A percentile compares a stretch with the other conserved stretches of the same genome.
Conservation (phyloP, 371 early-diverging fungal species). For the Nematocida sp. region DNA sequence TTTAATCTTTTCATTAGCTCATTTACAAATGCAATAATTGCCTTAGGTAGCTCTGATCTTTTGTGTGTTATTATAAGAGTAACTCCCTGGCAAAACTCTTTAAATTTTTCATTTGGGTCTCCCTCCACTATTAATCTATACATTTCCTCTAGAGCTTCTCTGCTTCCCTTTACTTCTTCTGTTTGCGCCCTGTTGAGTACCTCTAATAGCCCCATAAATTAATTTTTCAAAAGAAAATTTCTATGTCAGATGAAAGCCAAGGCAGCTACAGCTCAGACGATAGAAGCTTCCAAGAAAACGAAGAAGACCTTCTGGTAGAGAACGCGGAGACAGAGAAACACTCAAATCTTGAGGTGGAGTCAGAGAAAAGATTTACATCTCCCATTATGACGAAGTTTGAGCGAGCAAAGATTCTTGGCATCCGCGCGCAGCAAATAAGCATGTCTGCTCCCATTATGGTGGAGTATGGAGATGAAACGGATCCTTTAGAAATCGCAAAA, state of each 20-base stretch:
- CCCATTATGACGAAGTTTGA: constrained; percentile 99
- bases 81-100: constrained; percentile 35
- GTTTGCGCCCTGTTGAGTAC: constrained; percentile 46
- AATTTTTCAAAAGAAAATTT: constrained; percentile 3
- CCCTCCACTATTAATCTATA: constrained; percentile 9
- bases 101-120: not conserved
- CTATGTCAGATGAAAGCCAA: constrained; percentile 52
- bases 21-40: constrained; percentile 23
- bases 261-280: constrained; percentile 46
- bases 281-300: constrained; percentile 47
- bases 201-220: constrained; percentile 33
- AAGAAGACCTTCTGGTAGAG: constrained; percentile 35
- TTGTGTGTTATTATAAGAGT: constrained; percentile 31
- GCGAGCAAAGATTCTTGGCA: constrained; percentile 87
- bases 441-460: constrained; percentile 96
- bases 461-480: constrained; percentile 86
- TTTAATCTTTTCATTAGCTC: constrained; percentile 52
- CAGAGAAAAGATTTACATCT: constrained; percentile 71
- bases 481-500: constrained; percentile 90
- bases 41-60: constrained; percentile 24
- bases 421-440: constrained; percentile 70
- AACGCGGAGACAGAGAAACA: not conserved
- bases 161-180: constrained; percentile 34
- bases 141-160: constrained; percentile 26
- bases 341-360: not conserved